Base-by-base conservation (phyloP, 2,329 filamentous ascomycete genomes). In the Alternaria rosae region DNA sequence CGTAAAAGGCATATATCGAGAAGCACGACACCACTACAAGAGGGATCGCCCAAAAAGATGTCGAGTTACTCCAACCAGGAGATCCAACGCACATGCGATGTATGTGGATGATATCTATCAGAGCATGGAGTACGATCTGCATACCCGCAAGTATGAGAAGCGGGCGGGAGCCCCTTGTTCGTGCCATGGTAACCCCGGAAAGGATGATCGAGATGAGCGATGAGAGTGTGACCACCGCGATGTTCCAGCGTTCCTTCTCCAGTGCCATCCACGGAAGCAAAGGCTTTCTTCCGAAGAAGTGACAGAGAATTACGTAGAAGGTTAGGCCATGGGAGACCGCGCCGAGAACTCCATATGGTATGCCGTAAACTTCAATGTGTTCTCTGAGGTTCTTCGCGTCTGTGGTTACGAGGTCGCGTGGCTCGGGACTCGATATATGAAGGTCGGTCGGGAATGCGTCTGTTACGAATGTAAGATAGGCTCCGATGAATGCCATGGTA, bases 271-370 rank as follows among this genome's bases (percentile, higher is more conserved):
- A 60, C 4, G 57, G 57, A 8, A 51, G 25, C 11, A 60, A 44
- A 50, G 57, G 57, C 3, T 44, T 35, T 25, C 32, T n/a, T 15
- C 57, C 52, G 23, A 50, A 51, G 32, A 56, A 41, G 43, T 60
- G 57, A 15, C 57, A 60, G 10, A 55, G 28, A 9, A 60, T 60
- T 20, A 50, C 57, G n/a, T 60, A 56, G 32, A 60, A 60, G n/a
- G 57, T 60, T 2, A 60, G 25, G 30, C 12, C 21, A 41, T 60
- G 57, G 17, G 52, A 60, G 26, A 56, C 23, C 23, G 47, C 51
- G 17, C 57, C 57, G 25, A 60, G 52, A 12, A 56, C 52, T 6
- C 57, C 57, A 15, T 58, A 61, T n/a, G 59, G 54, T 38, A 57
- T 54, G 11, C 43, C 59, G 47, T 61, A 57, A 10, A 52, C 42